Conservation (phyloP, 2,329 filamentous ascomycete species). For the Curvularia verruculosa region DNA sequence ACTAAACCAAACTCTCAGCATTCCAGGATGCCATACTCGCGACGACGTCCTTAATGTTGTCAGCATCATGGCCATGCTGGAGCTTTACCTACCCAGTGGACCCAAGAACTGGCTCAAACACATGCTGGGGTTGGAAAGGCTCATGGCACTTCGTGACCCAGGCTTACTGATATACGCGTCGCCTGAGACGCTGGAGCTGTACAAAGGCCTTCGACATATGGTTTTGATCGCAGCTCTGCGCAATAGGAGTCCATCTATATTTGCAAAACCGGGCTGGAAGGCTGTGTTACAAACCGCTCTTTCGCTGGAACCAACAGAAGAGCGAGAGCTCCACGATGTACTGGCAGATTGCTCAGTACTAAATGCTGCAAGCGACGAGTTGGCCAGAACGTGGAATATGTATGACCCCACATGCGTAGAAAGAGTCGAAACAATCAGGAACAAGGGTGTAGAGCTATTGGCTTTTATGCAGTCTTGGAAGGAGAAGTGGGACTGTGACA, state of each 20-base stretch:
- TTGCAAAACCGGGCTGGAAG: slow-evolving; percentile 38
- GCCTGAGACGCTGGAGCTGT: slow-evolving; percentile 22
- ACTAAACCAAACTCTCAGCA: slow-evolving; percentile 32
- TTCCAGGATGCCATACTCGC: slow-evolving; percentile 24
- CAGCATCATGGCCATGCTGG: slow-evolving; percentile 33
- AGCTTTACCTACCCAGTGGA: slow-evolving; percentile 34
- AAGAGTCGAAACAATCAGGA: not conserved
- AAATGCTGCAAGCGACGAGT: slow-evolving; percentile 21
- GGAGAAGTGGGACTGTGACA: slow-evolving; percentile 15
- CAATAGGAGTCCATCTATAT: slow-evolving; percentile 29
- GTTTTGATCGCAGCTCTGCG: slow-evolving; percentile 31
- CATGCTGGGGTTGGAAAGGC: slow-evolving; percentile 35
- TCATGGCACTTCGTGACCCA: slow-evolving; percentile 34
- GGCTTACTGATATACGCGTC: slow-evolving; percentile 13
- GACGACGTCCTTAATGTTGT: slow-evolving; percentile 39
- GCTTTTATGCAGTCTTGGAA: slow-evolving; percentile 17
- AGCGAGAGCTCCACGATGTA: slow-evolving; percentile 37
- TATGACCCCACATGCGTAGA: not conserved
- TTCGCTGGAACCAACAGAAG: slow-evolving; percentile 19
- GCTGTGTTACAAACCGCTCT: slow-evolving; percentile 19
- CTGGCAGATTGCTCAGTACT: slow-evolving; percentile 39
- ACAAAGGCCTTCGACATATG: slow-evolving; percentile 33
- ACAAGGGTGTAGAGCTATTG: not conserved
- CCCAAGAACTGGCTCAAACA: slow-evolving; percentile 34
- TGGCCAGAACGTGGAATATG: not conserved